Conservation (phyloP, 2,329 filamentous ascomycete species). For the Tolypocladium ophioglossoides region DNA sequence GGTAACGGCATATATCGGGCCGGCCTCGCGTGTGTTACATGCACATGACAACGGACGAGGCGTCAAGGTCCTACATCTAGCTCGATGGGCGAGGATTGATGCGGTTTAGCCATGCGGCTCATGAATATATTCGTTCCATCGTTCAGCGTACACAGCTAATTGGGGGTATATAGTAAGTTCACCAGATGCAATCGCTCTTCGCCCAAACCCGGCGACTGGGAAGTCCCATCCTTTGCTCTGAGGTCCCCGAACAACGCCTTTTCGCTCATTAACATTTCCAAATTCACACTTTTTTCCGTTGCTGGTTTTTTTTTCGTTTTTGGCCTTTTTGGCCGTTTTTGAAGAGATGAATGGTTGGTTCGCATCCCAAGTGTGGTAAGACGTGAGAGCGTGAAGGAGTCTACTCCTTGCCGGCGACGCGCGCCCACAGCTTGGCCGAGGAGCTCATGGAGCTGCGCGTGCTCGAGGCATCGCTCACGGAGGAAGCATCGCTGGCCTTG, state of each 20-base stretch:
- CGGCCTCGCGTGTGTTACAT: background rate
- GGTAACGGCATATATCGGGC: background rate
- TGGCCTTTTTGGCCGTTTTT: background rate
- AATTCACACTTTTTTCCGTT: too few species aligned
- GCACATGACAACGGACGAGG: background rate
- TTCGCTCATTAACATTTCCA: slow-evolving; percentile 7
- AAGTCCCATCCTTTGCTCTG: slow-evolving; percentile 19
- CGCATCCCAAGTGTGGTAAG: background rate
- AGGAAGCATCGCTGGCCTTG: slow-evolving; percentile 21
- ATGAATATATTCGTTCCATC: slow-evolving; percentile 3
- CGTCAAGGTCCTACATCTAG: background rate
- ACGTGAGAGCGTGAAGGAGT: slow-evolving; percentile 11
- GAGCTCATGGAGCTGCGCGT: slow-evolving; percentile 26
- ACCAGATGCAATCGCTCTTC: slow-evolving; percentile 33
- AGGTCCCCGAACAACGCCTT: slow-evolving; percentile 19
- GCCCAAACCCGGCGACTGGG: background rate
- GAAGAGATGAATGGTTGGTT: background rate
- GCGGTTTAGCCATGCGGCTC: background rate
- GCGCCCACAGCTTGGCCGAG: slow-evolving; percentile 22
- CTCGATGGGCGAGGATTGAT: background rate
- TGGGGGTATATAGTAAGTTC: slow-evolving; percentile 33
- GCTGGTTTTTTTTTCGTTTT: background rate
- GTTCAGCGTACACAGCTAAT: background rate
- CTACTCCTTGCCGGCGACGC: slow-evolving; percentile 20
- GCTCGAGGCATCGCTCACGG: slow-evolving; percentile 17